These are phyloP conservation scores for Lentinula edodes DNA, from an alignment of 768 basidiomycete genomes.

Conservation along the genomic window DNA sequence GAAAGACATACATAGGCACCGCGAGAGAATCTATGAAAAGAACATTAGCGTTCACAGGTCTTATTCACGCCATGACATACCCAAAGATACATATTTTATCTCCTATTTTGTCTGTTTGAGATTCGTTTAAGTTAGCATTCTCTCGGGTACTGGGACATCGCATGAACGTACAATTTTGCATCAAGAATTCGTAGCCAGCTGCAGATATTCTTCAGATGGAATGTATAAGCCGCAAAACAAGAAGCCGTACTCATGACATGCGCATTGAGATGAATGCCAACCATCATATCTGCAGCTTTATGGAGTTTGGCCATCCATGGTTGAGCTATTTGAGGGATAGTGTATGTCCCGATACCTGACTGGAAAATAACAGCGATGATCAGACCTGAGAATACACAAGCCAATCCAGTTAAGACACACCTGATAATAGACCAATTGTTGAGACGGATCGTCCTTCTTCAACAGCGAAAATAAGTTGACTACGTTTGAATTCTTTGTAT, in stretches of 20 bases:
- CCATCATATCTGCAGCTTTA: constrained; percentile 27
- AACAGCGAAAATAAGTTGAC: constrained; percentile 30
- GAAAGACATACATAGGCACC: constrained; percentile 48
- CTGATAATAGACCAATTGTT: constrained; percentile 1
- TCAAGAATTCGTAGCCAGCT: constrained; percentile 57
- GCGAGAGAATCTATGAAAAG: constrained; percentile 46
- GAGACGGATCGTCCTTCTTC: constrained; percentile 27
- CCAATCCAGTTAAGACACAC: not conserved
- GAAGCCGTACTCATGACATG: constrained; percentile 49
- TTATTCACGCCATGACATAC: not conserved
- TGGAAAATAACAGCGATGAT: constrained; percentile 1
- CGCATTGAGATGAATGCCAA: constrained; percentile 42
- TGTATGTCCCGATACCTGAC: constrained; percentile 63
- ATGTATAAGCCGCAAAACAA: not conserved
- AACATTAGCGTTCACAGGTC: not conserved
- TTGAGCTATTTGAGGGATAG: constrained; percentile 42
- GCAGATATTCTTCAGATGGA: constrained; percentile 9
- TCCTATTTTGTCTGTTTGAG: constrained; percentile 28
- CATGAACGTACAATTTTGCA: constrained; percentile 46
- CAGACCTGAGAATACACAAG: not conserved
- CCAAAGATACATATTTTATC: constrained; percentile 26
- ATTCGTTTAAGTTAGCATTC: not conserved
- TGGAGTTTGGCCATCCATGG: constrained; percentile 32
- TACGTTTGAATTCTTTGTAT: constrained; percentile 31
- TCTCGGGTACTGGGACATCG: not conserved